phyloP scores from a whole-genome alignment of 106 monocot genomes.

The Dendrobium officinale region DNA sequence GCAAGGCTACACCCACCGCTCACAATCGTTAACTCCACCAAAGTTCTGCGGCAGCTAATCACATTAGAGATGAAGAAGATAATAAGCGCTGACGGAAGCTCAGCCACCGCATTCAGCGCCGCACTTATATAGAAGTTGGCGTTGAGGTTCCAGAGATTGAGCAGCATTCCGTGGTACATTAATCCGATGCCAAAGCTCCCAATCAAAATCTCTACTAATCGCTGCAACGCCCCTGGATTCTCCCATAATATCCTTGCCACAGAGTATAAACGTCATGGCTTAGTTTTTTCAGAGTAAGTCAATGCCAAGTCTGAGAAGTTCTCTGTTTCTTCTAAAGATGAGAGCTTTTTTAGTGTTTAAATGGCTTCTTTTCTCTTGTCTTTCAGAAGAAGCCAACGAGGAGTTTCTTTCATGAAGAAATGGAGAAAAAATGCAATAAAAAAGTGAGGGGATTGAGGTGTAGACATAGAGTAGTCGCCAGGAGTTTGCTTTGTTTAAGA shows the following conservation, averaged over 20 bases:
- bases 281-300: background rate
- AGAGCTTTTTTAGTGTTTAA: background rate
- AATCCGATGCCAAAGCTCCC: conserved; percentile 48
- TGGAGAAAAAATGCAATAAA: conserved; percentile 15
- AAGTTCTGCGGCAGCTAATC: too few relatives aligned
- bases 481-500: conserved; percentile 2
- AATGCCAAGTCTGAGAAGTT: background rate
- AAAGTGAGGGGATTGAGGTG: conserved; percentile 16
- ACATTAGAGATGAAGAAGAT: conserved; percentile 28
- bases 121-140: conserved; percentile 59
- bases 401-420: background rate
- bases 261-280: background rate
- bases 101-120: conserved; percentile 60
- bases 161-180: conserved; percentile 34
- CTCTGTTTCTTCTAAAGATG: background rate
- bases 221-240: conserved; percentile 10
- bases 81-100: conserved; percentile 48
- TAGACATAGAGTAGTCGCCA: conserved; percentile 31
- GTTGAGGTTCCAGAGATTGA: conserved; percentile 22
- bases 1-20: too few relatives aligned
- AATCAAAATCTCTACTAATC: conserved; percentile 48
- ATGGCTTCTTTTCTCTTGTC: conserved; percentile 39
- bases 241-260: background rate
- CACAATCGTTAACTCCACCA: background rate
- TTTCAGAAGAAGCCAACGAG: conserved; percentile 26